Evolutionary conservation across 23 red algal species (phyloP).

Genomic region (Pyropia yezoensis): DNA sequence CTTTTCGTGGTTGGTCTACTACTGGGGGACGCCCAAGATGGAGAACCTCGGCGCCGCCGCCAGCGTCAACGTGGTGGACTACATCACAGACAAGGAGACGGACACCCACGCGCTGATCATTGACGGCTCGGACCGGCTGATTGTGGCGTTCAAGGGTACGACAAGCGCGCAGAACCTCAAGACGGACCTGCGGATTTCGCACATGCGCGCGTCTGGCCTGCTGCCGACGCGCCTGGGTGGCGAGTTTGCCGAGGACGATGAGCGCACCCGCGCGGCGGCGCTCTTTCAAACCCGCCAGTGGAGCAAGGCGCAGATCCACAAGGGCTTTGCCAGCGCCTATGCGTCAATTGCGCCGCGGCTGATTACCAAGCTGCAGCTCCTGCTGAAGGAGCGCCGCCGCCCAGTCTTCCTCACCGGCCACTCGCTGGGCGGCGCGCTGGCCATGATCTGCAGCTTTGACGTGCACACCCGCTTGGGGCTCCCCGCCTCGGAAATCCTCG

Average conservation of each 20-base stretch:
- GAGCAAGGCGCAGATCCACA: slow-evolving; percentile 50
- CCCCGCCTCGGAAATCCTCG: slow-evolving; percentile 48
- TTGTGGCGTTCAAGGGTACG: slow-evolving; percentile 79
- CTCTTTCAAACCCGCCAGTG: slow-evolving; percentile 27
- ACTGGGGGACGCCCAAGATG: slow-evolving; percentile 67
- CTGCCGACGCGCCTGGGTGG: slow-evolving; percentile 57
- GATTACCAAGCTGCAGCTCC: slow-evolving; percentile 23
- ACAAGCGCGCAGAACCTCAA: slow-evolving; percentile 71
- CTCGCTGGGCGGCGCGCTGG: slow-evolving; percentile 83
- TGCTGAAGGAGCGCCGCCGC: slow-evolving; percentile 35
- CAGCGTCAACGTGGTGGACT: slow-evolving; percentile 40
- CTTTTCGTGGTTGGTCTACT: slow-evolving; percentile 79
- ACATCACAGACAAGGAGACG: slow-evolving; percentile 53
- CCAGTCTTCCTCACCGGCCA: slow-evolving; percentile 90
- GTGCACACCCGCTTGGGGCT: slow-evolving; percentile 36
- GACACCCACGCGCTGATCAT: slow-evolving; percentile 79
- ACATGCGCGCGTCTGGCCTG: slow-evolving; percentile 33
- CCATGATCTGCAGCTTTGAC: slow-evolving; percentile 67
- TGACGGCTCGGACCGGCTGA: slow-evolving; percentile 66
- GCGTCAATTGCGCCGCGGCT: slow-evolving; percentile 25
- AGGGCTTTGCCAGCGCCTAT: slow-evolving; percentile 67
- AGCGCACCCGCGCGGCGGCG: slow-evolving; percentile 13
- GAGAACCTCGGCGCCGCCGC: slow-evolving; percentile 60
- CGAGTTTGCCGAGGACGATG: slow-evolving; percentile 22
- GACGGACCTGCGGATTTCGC: slow-evolving; percentile 68